A percentile compares a stretch with the other conserved stretches of the same genome.
phyloP scores from a whole-genome alignment of 1,284 basidiomycete genomes.

The Cutaneotrichosporon sp. region DNA sequence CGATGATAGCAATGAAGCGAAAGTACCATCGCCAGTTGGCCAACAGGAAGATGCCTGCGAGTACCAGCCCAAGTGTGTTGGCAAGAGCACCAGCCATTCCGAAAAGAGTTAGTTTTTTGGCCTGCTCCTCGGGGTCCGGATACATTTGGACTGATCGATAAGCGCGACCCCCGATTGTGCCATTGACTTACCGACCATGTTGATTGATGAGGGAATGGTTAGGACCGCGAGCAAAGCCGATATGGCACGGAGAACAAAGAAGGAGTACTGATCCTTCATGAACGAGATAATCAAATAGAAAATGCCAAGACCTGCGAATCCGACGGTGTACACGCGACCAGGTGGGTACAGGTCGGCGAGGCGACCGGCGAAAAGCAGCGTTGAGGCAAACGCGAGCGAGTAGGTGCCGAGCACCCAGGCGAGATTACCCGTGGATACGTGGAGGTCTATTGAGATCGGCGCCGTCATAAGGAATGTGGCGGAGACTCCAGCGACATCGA shows the following conservation, averaged over 20 bases:
- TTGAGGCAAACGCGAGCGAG: constrained; percentile 31
- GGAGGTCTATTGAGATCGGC: constrained; percentile 37
- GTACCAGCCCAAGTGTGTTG: constrained; percentile 26
- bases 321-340: constrained; percentile 36
- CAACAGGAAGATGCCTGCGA: constrained; percentile 43
- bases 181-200: constrained; percentile 30
- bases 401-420: constrained; percentile 43
- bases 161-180: not conserved
- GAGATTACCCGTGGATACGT: constrained; percentile 25
- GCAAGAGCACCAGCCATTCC: constrained; percentile 41
- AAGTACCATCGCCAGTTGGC: constrained; percentile 46
- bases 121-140: constrained; percentile 38
- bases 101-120: constrained; percentile 41
- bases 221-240: constrained; percentile 40
- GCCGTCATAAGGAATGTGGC: constrained; percentile 44
- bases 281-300: constrained; percentile 46
- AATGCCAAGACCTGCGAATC: constrained; percentile 38
- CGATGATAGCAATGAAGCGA: constrained; percentile 35
- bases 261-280: constrained; percentile 43
- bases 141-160: constrained; percentile 34
- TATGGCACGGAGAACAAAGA: constrained; percentile 42
- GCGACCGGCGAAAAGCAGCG: constrained; percentile 40
- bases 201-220: constrained; percentile 44
- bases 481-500: constrained; percentile 38
- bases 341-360: constrained; percentile 43